Percentiles rank a stretch among this genome's conserved stretches.
Conservation (phyloP, 2,329 filamentous ascomycete genomes). For the Penicillium palitans region DNA sequence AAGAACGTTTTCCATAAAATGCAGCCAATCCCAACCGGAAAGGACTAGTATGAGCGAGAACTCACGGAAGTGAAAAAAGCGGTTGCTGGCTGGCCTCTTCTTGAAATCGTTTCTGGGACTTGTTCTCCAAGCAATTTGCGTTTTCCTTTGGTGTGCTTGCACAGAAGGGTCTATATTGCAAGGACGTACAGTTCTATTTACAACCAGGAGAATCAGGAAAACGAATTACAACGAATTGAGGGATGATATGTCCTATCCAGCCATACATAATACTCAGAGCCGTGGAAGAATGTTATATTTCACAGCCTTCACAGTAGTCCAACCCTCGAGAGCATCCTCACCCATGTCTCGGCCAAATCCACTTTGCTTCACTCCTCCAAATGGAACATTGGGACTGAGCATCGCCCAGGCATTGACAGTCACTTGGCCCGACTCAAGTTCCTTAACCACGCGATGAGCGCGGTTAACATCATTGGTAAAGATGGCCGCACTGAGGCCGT, state of each 20-base stretch:
- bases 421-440: constrained; percentile 28
- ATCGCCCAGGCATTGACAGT: constrained; percentile 32
- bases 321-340: constrained; percentile 28
- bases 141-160: background rate
- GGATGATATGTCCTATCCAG: background rate
- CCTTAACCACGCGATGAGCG: constrained; percentile 25
- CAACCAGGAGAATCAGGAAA: background rate
- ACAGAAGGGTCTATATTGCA: background rate
- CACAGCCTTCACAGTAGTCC: constrained; percentile 27
- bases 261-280: constrained; percentile 7
- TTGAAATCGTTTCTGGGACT: background rate
- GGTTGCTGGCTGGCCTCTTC: too few species aligned
- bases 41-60: background rate
- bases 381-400: constrained; percentile 28
- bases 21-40: constrained; percentile 32
- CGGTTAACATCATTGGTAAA: constrained; percentile 30
- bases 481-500: constrained; percentile 30
- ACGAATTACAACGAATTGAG: background rate
- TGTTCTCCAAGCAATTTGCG: background rate
- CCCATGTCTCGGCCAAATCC: constrained; percentile 33
- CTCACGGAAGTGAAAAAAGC: background rate
- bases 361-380: constrained; percentile 32
- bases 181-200: background rate
- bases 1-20: constrained; percentile 50
- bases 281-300: constrained; percentile 22